These are phyloP conservation scores for Venturiaceae sp. DNA, from an alignment of 2,329 filamentous ascomycete species.

Conservation along the genomic window DNA sequence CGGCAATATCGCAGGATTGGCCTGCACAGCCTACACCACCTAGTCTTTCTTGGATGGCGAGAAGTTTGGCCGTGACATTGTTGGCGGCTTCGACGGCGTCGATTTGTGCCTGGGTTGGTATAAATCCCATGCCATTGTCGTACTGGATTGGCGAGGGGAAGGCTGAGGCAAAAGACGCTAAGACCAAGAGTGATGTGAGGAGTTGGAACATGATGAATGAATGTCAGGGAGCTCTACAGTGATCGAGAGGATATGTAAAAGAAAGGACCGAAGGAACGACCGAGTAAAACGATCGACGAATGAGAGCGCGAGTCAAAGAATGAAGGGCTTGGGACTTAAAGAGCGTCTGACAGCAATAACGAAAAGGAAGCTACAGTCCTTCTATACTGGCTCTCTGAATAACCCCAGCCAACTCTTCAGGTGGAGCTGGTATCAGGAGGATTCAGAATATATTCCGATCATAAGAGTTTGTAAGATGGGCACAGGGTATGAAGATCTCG, in stretches of 20 bases:
- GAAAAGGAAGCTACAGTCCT: neutral
- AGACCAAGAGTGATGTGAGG: neutral
- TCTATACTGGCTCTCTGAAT: neutral
- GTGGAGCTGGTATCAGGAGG: neutral
- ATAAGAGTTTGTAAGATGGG: neutral
- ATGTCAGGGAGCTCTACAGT: neutral
- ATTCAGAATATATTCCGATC: neutral
- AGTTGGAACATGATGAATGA: neutral
- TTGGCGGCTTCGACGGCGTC: conserved; percentile 1
- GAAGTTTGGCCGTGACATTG: neutral
- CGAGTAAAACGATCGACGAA: neutral
- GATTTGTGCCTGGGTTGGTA: neutral
- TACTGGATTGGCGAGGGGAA: neutral
- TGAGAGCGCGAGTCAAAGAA: neutral
- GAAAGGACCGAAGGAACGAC: neutral
- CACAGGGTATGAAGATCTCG: neutral
- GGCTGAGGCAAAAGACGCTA: neutral
- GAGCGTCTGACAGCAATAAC: neutral
- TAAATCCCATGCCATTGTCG: neutral
- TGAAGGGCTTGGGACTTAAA: neutral
- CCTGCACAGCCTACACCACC: neutral
- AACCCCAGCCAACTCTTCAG: neutral
- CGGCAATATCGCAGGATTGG: neutral
- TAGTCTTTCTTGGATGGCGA: neutral
- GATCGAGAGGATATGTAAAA: neutral